Percentiles rank a stretch among this genome's conserved stretches.
phyloP scores from a whole-genome alignment of 1,284 basidiomycete species.

The Leccinum angustisporum region DNA sequence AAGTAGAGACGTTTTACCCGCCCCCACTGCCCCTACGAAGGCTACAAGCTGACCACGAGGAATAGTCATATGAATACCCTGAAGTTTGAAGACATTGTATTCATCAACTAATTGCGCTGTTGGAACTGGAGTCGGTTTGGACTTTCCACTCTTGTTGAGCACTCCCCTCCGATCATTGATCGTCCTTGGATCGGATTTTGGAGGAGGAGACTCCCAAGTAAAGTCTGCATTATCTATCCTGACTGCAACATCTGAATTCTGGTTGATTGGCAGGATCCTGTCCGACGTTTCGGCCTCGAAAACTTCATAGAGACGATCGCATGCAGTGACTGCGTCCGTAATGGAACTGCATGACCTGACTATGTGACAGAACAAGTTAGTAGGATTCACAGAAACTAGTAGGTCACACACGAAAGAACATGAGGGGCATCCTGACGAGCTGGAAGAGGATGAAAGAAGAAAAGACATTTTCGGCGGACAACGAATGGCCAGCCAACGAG shows the following conservation, averaged over 20 bases:
- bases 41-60: conserved; percentile 75
- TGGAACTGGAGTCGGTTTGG: not conserved
- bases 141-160: not conserved
- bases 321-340: conserved; percentile 77
- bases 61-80: conserved; percentile 61
- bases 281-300: conserved; percentile 78
- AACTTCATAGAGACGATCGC: conserved; percentile 62
- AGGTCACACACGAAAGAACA: conserved; percentile 49
- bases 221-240: conserved; percentile 70
- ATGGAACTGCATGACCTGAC: conserved; percentile 76
- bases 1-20: conserved; percentile 72
- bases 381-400: conserved; percentile 49
- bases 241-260: conserved; percentile 60
- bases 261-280: conserved; percentile 50
- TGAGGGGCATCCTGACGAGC: conserved; percentile 70
- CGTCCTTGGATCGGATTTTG: conserved; percentile 40
- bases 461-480: conserved; percentile 75
- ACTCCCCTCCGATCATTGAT: conserved; percentile 1
- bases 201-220: conserved; percentile 80
- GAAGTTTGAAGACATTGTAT: conserved; percentile 26
- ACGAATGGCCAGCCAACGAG: conserved; percentile 62
- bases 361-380: conserved; percentile 23
- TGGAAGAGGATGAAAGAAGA: conserved; percentile 83
- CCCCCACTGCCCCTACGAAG: conserved; percentile 67
- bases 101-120: not conserved